Evolutionary conservation across 371 early-diverging fungal species (phyloP).

Genomic region (Neoconidiobolus thromboides): DNA sequence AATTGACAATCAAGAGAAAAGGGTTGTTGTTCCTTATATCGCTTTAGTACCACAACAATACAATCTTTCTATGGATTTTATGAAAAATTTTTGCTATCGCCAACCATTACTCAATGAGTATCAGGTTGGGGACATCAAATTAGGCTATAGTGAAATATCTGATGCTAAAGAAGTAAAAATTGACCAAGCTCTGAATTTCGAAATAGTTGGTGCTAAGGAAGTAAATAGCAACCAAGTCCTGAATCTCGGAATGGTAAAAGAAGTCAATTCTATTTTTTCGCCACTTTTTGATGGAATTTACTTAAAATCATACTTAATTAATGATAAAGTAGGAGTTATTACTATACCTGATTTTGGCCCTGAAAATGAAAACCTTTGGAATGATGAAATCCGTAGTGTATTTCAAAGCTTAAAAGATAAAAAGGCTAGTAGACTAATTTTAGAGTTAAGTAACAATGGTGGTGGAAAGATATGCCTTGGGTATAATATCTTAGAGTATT

Average conservation of each 20-base stretch:
- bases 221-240: neutral
- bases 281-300: neutral
- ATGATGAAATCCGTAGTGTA: neutral
- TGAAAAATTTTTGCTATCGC: neutral
- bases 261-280: neutral
- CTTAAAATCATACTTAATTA: neutral
- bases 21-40: neutral
- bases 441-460: neutral
- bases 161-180: too few species aligned
- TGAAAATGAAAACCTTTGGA: neutral
- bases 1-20: neutral
- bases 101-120: neutral
- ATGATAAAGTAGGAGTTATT: neutral
- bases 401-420: neutral
- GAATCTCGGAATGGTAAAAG: neutral
- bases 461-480: neutral
- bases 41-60: neutral
- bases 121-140: neutral
- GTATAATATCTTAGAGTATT: neutral
- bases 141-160: neutral
- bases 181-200: neutral
- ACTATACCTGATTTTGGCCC: neutral
- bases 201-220: neutral
- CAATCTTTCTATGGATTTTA: neutral
- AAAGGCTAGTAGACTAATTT: neutral